Base-by-base conservation (phyloP, 1,139 yeast species). In the Zygoascus hellenicus region DNA sequence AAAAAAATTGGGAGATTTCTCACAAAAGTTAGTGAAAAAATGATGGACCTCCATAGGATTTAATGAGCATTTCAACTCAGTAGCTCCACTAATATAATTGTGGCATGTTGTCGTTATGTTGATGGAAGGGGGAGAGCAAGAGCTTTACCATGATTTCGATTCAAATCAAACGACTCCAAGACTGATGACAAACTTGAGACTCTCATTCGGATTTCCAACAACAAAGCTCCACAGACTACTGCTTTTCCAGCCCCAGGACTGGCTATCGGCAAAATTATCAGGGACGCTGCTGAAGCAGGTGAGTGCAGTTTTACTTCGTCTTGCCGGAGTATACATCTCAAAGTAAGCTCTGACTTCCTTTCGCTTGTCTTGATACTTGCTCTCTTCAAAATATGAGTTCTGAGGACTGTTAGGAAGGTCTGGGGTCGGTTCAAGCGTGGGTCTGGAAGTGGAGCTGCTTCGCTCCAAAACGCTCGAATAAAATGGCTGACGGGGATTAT, bases 161-260 rank as follows among this genome's bases (percentile, higher is more conserved):
- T 17, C 3, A 14, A 19, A 17, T 48, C 53, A 69, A 11, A 70
- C 69, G 49, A 70, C 67, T 2, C 80, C 80, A 22, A 75, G 56
- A 19, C 72, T 71, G 36, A 75, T 72, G 75, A 73, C 74, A 50
- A 75, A 75, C 56, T 74, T 74, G 43, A 75, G 54, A 14, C 32
- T 68, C 69, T 35, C 66, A 63, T 14, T 68, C 64, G 54, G 71
- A 59, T 2, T 74, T 53, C 71, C 73, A 34, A 71, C 74, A 36
- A 71, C 69, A 51, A 73, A 72, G 3, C 70, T 63, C 47, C 77
- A 74, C 70, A 75, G 67, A 35, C 75, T 71, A 43, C 71, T 70
- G 50, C 76, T 71, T 50, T 74, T 75, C 80, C 64, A 75, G 1
- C 80, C 80, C 81, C 81, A 76, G 45, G 78, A 72, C 56, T 76